These are phyloP conservation scores for Hemileccinum hortonii DNA, from an alignment of 1,284 basidiomycete species.

Conservation along the genomic window DNA sequence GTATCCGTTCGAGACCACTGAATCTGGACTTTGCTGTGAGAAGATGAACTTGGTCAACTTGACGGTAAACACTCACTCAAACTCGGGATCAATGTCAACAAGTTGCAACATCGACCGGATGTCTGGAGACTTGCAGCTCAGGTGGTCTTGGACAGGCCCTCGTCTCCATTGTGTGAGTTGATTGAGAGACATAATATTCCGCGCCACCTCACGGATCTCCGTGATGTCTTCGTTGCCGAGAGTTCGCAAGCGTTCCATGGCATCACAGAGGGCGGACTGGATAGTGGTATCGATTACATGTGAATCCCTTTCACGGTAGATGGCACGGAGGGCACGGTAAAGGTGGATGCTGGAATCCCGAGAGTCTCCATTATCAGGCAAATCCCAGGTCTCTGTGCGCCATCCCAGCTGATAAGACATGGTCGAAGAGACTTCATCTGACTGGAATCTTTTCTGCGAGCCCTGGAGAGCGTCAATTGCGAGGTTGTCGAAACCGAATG, in stretches of 20 bases:
- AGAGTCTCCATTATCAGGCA: constrained; percentile 60
- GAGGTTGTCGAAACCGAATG: constrained; percentile 84
- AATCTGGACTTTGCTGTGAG: constrained; percentile 59
- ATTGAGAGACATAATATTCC: constrained; percentile 75
- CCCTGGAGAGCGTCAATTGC: constrained; percentile 63
- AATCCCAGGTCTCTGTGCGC: constrained; percentile 90
- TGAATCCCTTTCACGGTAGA: constrained; percentile 70
- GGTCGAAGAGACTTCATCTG: constrained; percentile 41
- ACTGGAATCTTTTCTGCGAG: constrained; percentile 36
- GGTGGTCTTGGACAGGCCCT: constrained; percentile 36
- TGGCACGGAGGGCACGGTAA: constrained; percentile 76
- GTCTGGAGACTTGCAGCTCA: constrained; percentile 38
- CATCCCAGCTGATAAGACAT: constrained; percentile 82
- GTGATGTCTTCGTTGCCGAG: constrained; percentile 76
- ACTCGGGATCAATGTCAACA: constrained; percentile 49
- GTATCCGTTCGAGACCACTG: constrained; percentile 69
- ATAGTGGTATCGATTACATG: constrained; percentile 49
- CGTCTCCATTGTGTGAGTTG: constrained; percentile 66
- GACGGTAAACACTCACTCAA: constrained; percentile 58
- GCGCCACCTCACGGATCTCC: constrained; percentile 65
- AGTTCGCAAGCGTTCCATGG: constrained; percentile 63
- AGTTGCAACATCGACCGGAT: constrained; percentile 44
- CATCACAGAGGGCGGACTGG: constrained; percentile 50
- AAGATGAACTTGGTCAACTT: neutral
- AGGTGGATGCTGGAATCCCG: constrained; percentile 58